Evolutionary conservation across 202 grass and related monocot genomes (phyloP).

Genomic region (Saccharum hybrid): DNA sequence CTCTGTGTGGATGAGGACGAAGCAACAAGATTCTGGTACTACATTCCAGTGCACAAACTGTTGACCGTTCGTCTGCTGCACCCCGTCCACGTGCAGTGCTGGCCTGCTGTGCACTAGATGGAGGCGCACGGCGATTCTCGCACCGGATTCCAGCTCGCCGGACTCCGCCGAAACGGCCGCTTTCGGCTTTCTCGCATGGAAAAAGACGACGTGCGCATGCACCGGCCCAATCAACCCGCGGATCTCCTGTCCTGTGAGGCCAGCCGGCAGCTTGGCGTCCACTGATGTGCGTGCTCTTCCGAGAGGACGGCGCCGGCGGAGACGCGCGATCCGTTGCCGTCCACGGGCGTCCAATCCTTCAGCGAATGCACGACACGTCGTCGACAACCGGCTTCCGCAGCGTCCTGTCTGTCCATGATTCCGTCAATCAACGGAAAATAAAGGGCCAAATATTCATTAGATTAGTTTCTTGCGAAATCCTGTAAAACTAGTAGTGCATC

Average conservation of each 20-base stretch:
- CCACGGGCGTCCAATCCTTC: not conserved
- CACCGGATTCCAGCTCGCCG: not conserved
- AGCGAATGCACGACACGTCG: not conserved
- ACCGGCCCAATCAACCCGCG: not conserved
- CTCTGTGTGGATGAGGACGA: too few relatives aligned
- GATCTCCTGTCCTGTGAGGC: not conserved
- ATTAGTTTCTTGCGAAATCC: not conserved
- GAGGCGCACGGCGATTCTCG: not conserved
- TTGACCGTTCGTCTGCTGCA: not conserved
- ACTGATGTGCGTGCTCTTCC: not conserved
- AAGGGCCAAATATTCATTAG: not conserved
- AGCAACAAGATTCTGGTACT: not conserved
- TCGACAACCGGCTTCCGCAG: not conserved
- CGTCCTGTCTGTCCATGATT: not conserved
- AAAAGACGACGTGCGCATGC: not conserved
- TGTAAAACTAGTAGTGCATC: not conserved
- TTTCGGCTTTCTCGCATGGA: not conserved
- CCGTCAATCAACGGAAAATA: not conserved
- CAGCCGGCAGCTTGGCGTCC: not conserved
- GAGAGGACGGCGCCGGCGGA: not conserved
- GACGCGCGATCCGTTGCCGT: not conserved
- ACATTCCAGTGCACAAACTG: not conserved
- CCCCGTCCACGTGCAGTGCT: not conserved
- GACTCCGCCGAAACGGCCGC: not conserved
- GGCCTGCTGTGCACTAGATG: not conserved